These are phyloP conservation scores for Porphyrellus cyaneotinctus DNA, from an alignment of 768 basidiomycete species.

Conservation along the genomic window DNA sequence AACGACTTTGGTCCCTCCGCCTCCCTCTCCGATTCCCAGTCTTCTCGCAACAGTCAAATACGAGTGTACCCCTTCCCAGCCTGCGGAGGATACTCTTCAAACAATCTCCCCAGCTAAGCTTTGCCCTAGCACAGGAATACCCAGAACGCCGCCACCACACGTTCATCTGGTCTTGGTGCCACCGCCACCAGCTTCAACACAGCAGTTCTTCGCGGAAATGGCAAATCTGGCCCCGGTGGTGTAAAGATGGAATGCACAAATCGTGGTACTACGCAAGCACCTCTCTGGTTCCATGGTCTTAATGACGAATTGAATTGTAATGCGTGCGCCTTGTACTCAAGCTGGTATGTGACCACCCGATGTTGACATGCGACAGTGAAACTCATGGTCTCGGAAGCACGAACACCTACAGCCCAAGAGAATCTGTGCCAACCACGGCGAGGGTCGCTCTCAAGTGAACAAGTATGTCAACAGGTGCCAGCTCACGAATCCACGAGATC, in stretches of 20 bases:
- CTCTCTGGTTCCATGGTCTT: constrained; percentile 80
- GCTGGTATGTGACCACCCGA: constrained; percentile 46
- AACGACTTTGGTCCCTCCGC: constrained; percentile 76
- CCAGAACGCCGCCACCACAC: constrained; percentile 39
- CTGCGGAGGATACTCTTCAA: constrained; percentile 39
- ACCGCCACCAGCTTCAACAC: constrained; percentile 58
- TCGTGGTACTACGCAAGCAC: constrained; percentile 85
- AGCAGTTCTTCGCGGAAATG: constrained; percentile 32
- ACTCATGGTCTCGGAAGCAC: constrained; percentile 44
- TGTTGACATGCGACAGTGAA: neutral
- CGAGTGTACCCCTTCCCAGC: constrained; percentile 31
- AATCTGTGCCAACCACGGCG: constrained; percentile 75
- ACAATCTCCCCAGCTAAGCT: constrained; percentile 59
- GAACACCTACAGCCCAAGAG: constrained; percentile 86
- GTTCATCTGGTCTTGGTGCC: constrained; percentile 59
- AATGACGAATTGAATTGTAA: constrained; percentile 91
- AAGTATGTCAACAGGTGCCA: constrained; percentile 56
- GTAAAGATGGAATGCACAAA: constrained; percentile 84
- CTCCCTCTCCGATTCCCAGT: constrained; percentile 42
- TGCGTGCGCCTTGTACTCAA: constrained; percentile 86
- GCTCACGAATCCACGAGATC: constrained; percentile 63
- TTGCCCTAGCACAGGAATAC: constrained; percentile 54
- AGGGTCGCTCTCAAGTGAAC: constrained; percentile 65
- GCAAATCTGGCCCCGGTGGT: constrained; percentile 47
- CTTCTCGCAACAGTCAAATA: neutral